phyloP scores from a whole-genome alignment of 164 flowering plant genomes.

The Pachysandra terminalis region DNA sequence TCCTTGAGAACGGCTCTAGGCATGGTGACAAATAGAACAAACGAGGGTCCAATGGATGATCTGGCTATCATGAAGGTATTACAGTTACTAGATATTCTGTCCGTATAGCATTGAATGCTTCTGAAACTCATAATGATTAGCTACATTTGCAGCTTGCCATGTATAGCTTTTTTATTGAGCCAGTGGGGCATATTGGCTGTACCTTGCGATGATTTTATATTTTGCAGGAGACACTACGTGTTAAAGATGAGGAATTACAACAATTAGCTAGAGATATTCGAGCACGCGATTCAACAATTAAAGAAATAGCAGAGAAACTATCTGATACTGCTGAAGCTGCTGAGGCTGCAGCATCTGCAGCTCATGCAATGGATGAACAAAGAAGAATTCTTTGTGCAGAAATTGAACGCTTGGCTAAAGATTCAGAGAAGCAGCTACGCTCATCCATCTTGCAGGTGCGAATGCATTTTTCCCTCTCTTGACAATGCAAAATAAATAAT shows the following conservation, averaged over 20 bases:
- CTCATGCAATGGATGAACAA: constrained; percentile 90
- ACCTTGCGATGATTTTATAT: background rate
- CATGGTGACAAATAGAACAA: constrained; percentile 42
- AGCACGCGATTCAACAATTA: constrained; percentile 88
- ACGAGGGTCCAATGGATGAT: constrained; percentile 88
- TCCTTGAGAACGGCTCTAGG: constrained; percentile 85
- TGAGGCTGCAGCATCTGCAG: constrained; percentile 95
- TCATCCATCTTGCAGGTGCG: constrained; percentile 58
- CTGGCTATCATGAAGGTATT: constrained; percentile 85
- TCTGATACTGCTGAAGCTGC: constrained; percentile 97
- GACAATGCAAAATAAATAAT: background rate
- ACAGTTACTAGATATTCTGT: background rate
- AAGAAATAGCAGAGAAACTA: constrained; percentile 80
- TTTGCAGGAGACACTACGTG: constrained; percentile 78
- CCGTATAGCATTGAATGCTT: background rate
- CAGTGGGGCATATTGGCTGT: background rate
- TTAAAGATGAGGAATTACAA: constrained; percentile 94
- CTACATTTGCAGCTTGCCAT: background rate
- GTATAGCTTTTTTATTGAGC: no score
- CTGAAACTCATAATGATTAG: background rate
- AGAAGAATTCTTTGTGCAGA: constrained; percentile 75
- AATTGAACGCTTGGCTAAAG: constrained; percentile 61
- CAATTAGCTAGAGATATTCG: constrained; percentile 85
- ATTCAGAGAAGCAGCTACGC: constrained; percentile 55
- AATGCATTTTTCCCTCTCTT: constrained; percentile 1